phyloP scores from a whole-genome alignment of 805 yeast species.

The Wickerhamiella kazuoi region DNA sequence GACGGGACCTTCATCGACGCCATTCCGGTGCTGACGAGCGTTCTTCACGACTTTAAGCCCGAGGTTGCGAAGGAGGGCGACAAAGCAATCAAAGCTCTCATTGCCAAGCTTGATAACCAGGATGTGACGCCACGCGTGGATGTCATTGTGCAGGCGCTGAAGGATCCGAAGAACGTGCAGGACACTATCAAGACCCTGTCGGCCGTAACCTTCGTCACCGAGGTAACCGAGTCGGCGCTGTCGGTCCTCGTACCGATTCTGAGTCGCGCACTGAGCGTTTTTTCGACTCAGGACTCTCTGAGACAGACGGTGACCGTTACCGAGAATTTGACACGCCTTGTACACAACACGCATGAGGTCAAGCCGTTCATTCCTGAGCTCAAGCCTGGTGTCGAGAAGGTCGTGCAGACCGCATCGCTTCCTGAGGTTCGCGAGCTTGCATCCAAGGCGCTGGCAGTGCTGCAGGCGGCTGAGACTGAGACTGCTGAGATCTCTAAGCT shows the following conservation, averaged over 20 bases:
- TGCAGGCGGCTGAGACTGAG: constrained; percentile 65
- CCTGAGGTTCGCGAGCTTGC: constrained; percentile 96
- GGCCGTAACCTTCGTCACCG: constrained; percentile 93
- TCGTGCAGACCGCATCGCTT: constrained; percentile 72
- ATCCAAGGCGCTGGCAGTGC: constrained; percentile 61
- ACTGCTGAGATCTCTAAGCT: constrained; percentile 68
- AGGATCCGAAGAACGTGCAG: constrained; percentile 78
- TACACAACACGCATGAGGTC: constrained; percentile 82
- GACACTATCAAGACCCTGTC: constrained; percentile 76
- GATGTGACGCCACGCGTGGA: constrained; percentile 79
- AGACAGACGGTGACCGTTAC: constrained; percentile 94
- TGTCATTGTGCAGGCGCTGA: constrained; percentile 69
- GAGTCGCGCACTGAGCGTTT: constrained; percentile 69
- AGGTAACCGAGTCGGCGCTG: constrained; percentile 91
- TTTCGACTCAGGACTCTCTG: constrained; percentile 86
- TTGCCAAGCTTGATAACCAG: constrained; percentile 74
- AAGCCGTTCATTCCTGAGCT: constrained; percentile 71
- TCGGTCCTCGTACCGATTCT: constrained; percentile 82
- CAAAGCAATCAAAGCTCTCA: constrained; percentile 49
- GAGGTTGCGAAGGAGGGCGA: constrained; percentile 80
- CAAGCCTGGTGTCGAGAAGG: constrained; percentile 82
- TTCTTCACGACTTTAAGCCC: constrained; percentile 90
- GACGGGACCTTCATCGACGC: constrained; percentile 64
- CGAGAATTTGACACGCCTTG: constrained; percentile 88
- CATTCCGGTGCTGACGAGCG: constrained; percentile 72